Evolutionary conservation across 305 asterid genomes (phyloP), one percentile per base, ranked within the genome.

Genomic region (Solanum aculeatissimum): DNA sequence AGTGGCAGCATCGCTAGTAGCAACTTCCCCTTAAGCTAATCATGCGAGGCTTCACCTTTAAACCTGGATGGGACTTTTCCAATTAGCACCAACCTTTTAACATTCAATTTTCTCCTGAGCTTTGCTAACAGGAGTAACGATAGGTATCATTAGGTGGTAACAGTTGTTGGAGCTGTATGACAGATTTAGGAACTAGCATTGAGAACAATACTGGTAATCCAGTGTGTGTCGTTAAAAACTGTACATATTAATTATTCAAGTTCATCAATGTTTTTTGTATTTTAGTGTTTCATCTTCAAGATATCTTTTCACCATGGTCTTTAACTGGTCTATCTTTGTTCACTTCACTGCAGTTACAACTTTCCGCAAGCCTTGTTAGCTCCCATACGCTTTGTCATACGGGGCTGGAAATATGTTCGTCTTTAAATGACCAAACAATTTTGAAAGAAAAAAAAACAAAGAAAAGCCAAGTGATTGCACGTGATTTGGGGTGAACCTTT

Each of bases 1-100:
- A 84, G 8, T 85, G 92, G 91, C 78, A 58, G 29, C 85, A 68
- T 14, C 85, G 63, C 16, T 60, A 65, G 83, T 91, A 90, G 89
- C 53, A 45, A 47, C 80, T 42, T 42, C 80, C 38, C 29, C 38
- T 21, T 43, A 12, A 19, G 27, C 53, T 69, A 11, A 11, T 42
- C 79, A 70, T 70, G 54, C 1, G 1, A 70, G 45, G 79, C n/a
- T n/a, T 42, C n/a, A 42, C 51, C 29, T 70, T 70, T 70, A 21
- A 42, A 69, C 35, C 19, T 45, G 2, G 55, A 21, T 43, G 80
- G 35, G 29, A 71, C 78, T 40, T 53, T 35, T 68, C 10, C 15
- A 13, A 19, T 69, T 71, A 21, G 35, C 27, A 1, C 35, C 35
- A 71, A 43, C 38, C n/a, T 71, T 45, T 42, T 43, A 43, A 19